Conservation (phyloP, 1,139 yeast genomes). For the Protomyces gravidus region DNA sequence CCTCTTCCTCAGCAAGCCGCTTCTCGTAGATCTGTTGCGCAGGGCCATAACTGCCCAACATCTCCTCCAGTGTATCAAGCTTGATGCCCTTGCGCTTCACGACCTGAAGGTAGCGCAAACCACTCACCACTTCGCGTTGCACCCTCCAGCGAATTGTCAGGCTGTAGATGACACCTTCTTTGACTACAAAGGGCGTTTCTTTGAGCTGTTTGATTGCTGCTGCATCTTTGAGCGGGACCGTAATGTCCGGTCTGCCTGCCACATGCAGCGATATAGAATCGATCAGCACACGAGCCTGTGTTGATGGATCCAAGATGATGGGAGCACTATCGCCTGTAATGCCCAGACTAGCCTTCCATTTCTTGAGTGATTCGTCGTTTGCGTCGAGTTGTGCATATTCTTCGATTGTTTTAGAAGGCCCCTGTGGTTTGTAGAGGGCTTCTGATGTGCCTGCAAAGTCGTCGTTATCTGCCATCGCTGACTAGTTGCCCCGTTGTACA, state of each 20-base stretch:
- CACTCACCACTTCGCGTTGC: constrained; percentile 88
- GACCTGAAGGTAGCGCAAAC: constrained; percentile 77
- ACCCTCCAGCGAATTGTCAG: constrained; percentile 73
- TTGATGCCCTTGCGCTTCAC: constrained; percentile 84
- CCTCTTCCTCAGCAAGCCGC: constrained; percentile 64
- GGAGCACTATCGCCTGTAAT: constrained; percentile 49
- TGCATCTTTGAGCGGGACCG: constrained; percentile 7
- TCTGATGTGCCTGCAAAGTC: constrained; percentile 15
- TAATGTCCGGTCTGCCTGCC: constrained; percentile 28
- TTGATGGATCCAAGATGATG: constrained; percentile 41
- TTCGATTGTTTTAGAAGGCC: constrained; percentile 78
- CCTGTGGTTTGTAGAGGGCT: constrained; percentile 34
- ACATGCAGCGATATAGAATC: constrained; percentile 50
- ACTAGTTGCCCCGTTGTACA: too few relatives aligned
- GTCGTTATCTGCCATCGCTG: constrained; percentile 8
- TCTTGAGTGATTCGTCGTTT: constrained; percentile 82
- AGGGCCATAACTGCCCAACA: constrained; percentile 65
- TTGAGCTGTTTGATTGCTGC: constrained; percentile 42
- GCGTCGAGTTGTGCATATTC: constrained; percentile 78
- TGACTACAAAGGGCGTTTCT: constrained; percentile 63
- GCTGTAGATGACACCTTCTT: constrained; percentile 72
- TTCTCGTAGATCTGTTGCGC: constrained; percentile 52
- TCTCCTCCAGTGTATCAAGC: constrained; percentile 81
- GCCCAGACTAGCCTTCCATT: constrained; percentile 91
- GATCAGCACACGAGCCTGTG: constrained; percentile 59